These are phyloP conservation scores for Syzygium syzygioides DNA, from an alignment of 441 rosid genomes.

Conservation along the genomic window DNA sequence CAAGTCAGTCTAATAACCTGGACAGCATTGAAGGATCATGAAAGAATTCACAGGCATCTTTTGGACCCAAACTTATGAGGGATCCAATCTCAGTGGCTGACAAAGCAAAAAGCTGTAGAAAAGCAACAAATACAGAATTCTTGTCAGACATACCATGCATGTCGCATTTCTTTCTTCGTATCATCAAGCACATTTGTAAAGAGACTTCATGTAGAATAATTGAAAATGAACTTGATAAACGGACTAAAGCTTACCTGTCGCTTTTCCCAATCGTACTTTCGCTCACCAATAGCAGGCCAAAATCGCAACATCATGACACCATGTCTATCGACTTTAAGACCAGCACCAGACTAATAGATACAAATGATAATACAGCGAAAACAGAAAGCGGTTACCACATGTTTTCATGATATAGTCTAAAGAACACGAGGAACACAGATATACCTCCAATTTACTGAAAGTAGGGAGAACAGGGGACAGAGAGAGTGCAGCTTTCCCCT, in stretches of 20 bases:
- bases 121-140: constrained; percentile 7
- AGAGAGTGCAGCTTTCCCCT: constrained; percentile 92
- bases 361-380: not conserved
- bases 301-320: constrained; percentile 76
- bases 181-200: not conserved
- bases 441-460: constrained; percentile 35
- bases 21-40: constrained; percentile 90
- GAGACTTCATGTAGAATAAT: not conserved
- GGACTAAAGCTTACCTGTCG: constrained; percentile 45
- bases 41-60: constrained; percentile 73
- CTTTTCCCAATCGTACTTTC: constrained; percentile 81
- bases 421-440: constrained; percentile 20
- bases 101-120: constrained; percentile 70
- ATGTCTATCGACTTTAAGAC: constrained; percentile 48
- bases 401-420: not conserved
- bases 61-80: constrained; percentile 61
- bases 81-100: constrained; percentile 88
- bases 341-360: constrained; percentile 44
- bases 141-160: not conserved
- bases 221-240: not conserved
- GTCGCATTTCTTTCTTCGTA: not conserved
- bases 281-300: constrained; percentile 78
- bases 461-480: constrained; percentile 67
- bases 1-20: constrained; percentile 33
- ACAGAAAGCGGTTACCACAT: not conserved